These are phyloP conservation scores for Fusarium nelsonii DNA, from an alignment of 2,329 filamentous ascomycete genomes.

Conservation along the genomic window DNA sequence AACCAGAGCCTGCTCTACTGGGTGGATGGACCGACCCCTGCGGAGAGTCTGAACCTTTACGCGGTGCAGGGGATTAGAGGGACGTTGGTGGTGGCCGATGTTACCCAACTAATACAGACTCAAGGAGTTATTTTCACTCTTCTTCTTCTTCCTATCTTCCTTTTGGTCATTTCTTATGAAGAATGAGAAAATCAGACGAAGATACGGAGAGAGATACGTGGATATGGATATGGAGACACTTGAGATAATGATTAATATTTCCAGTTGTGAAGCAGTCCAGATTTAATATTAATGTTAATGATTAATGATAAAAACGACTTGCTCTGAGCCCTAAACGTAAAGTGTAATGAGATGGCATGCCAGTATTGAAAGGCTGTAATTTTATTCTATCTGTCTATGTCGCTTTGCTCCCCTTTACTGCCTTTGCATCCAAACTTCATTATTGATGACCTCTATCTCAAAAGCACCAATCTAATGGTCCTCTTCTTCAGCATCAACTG, in stretches of 20 bases:
- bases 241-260: slow-evolving; percentile 33
- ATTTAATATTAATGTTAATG: slow-evolving; percentile 37
- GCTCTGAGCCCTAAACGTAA: background rate
- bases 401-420: background rate
- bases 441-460: background rate
- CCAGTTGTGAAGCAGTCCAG: slow-evolving; percentile 26
- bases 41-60: slow-evolving; percentile 48
- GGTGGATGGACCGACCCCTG: slow-evolving; percentile 42
- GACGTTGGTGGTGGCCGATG: slow-evolving; percentile 29
- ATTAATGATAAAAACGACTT: slow-evolving; percentile 10
- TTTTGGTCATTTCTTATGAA: slow-evolving; percentile 6
- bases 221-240: slow-evolving; percentile 18
- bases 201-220: slow-evolving; percentile 3
- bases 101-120: slow-evolving; percentile 43
- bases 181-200: slow-evolving; percentile 7
- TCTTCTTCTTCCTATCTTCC: background rate
- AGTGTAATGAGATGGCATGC: background rate
- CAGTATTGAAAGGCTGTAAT: background rate
- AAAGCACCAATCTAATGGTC: slow-evolving; percentile 18
- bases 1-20: background rate
- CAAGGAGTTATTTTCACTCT: slow-evolving; percentile 1
- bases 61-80: slow-evolving; percentile 46
- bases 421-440: background rate
- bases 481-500: slow-evolving; percentile 49
- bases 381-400: background rate